These are phyloP conservation scores for Arthroderma sp. DNA, from an alignment of 2,329 filamentous ascomycete species.

Conservation along the genomic window DNA sequence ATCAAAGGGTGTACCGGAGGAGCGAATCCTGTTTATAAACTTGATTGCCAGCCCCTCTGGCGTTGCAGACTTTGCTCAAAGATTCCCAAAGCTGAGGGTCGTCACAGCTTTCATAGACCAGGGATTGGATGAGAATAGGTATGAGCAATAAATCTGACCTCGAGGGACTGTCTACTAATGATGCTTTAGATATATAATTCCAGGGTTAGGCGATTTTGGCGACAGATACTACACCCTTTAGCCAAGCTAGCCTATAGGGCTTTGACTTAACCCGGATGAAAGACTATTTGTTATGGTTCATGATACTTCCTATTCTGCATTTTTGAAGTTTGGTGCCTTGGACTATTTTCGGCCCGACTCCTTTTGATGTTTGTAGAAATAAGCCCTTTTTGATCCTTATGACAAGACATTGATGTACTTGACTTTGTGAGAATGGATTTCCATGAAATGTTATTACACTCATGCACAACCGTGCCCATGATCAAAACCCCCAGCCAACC, in stretches of 20 bases:
- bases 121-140: slow-evolving; percentile 98
- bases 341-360: too few species aligned
- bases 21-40: slow-evolving; percentile 91
- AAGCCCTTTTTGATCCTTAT: too few species aligned
- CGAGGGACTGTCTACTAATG: slow-evolving; percentile 3
- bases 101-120: slow-evolving; percentile 94
- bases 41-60: slow-evolving; percentile 95
- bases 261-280: too few species aligned
- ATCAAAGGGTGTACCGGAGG: slow-evolving; percentile 79
- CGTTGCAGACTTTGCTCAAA: slow-evolving; percentile 73
- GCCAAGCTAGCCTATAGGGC: slow-evolving; percentile 4
- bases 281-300: too few species aligned
- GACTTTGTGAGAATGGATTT: too few species aligned
- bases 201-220: slow-evolving; percentile 87
- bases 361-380: too few species aligned
- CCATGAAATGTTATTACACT: too few species aligned
- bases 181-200: slow-evolving; percentile 72
- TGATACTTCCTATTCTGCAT: too few species aligned
- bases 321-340: too few species aligned
- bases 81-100: slow-evolving; percentile 78
- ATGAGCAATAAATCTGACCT: slow-evolving; percentile 24
- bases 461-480: too few species aligned
- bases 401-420: too few species aligned
- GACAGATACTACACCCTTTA: slow-evolving; percentile 91
- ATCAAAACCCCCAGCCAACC: too few species aligned